Evolutionary conservation across 176 grass and related monocot genomes (phyloP).

Genomic region (Chrysopogon serrulatus): DNA sequence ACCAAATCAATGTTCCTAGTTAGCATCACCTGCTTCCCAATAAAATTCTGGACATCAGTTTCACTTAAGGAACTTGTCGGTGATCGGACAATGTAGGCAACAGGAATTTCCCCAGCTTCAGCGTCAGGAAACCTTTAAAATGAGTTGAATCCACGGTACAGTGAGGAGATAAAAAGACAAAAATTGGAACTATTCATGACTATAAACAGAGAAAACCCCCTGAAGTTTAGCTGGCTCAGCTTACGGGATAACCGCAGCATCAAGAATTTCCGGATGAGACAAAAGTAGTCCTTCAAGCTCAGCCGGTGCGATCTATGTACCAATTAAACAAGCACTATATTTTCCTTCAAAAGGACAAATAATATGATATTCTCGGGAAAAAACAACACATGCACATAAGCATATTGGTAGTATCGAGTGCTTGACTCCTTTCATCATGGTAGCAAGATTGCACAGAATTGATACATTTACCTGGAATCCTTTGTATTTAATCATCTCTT

Average conservation of each 20-base stretch:
- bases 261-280: constrained; percentile 77
- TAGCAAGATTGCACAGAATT: neutral
- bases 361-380: too few species aligned
- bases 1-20: neutral
- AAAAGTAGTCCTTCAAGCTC: constrained; percentile 88
- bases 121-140: constrained; percentile 71
- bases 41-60: constrained; percentile 71
- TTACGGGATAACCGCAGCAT: constrained; percentile 93
- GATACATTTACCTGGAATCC: constrained; percentile 68
- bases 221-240: constrained; percentile 5
- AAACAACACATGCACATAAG: neutral
- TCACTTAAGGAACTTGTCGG: constrained; percentile 61
- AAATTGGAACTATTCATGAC: neutral
- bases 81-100: constrained; percentile 77
- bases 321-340: neutral
- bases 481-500: constrained; percentile 97
- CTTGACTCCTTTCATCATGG: too few species aligned
- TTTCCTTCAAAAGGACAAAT: too few species aligned
- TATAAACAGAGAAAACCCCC: neutral
- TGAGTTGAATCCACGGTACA: neutral
- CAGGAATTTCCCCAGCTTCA: constrained; percentile 86
- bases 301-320: constrained; percentile 71
- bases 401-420: too few species aligned
- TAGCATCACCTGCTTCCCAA: constrained; percentile 58
- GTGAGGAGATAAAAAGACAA: constrained; percentile 2